Base-by-base conservation (phyloP, 202 grass and related monocot genomes). In the Musa balbisiana region DNA sequence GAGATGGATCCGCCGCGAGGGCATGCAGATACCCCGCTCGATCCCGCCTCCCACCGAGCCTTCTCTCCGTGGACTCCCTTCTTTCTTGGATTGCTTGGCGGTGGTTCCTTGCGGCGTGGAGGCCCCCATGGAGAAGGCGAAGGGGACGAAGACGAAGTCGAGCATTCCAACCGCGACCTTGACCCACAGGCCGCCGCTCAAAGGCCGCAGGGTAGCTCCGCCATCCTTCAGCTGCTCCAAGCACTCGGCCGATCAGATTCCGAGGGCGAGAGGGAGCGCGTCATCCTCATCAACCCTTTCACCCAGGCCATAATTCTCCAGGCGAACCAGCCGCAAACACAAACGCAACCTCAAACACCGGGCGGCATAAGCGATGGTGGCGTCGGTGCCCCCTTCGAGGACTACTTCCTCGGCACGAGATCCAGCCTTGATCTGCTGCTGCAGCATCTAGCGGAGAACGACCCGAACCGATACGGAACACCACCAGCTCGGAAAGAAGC, bases 31-130 rank as follows among this genome's bases (percentile, higher is more conserved):
- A 52, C 60, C 5, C 17, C 21, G 12, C 0, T 17, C 3, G 84
- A 83, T 54, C 53, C 80, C 2, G 63, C 72, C 24, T 85, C 83
- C 17, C 78, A 77, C n/a, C 53, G 79, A 49, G 54, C 81, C 55
- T 53, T 84, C 76, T 90, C 83, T 74, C 53, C 87, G 19, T 92
- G 87, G 92, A 87, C 85, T 55, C 89, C 88, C 52, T 76, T 87
- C 24, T 74, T 90, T n/a, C 76, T 87, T 19, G 81, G 69, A n/a
- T 74, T 90, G 23, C 76, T 91, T 19, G 79, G 69, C 22, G 72
- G 76, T 1, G 21, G 78, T 22, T 76, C 85, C 66, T 62, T 75
- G 54, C 89, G 83, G 13, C 89, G 80, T 76, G 77, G 69, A 5
- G 60, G 82, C 16, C 21, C 33, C 43, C 5, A 5, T 2, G 17